phyloP scores from a whole-genome alignment of 495 filamentous ascomycete species.

The Bryoglossum gracile region DNA sequence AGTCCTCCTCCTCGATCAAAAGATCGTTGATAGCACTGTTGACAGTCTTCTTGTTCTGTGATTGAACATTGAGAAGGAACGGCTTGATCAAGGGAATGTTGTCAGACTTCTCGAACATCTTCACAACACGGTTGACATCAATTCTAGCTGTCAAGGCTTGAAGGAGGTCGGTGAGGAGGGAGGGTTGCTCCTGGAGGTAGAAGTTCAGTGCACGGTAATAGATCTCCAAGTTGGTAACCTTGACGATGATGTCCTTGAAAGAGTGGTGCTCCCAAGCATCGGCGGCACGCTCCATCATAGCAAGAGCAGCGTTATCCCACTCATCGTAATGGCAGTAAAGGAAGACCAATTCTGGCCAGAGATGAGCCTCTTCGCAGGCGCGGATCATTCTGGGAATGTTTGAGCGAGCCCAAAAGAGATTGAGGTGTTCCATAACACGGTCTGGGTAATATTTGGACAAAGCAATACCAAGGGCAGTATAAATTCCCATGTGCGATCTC shows the following conservation, averaged over 20 bases:
- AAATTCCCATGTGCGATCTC: constrained; percentile 70
- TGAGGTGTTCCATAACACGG: constrained; percentile 95
- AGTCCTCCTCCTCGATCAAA: constrained; percentile 97
- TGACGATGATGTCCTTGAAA: constrained; percentile 98
- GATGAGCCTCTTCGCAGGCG: constrained; percentile 87
- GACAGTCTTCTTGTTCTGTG: constrained; percentile 95
- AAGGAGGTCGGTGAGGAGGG: constrained; percentile 89
- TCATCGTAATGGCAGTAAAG: constrained; percentile 99
- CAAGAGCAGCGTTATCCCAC: constrained; percentile 95
- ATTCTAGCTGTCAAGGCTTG: constrained; percentile 87
- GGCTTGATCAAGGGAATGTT: constrained; percentile 99
- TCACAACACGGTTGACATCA: constrained; percentile 96
- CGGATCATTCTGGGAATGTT: constrained; percentile 98
- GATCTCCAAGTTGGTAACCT: constrained; percentile 97
- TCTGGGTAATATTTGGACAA: constrained; percentile 96
- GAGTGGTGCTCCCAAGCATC: constrained; percentile 99
- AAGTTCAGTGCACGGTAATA: constrained; percentile 98
- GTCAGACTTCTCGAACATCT: constrained; percentile 97
- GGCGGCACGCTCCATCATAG: constrained; percentile 98
- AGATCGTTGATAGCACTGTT: constrained; percentile 98
- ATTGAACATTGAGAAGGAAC: constrained; percentile 93
- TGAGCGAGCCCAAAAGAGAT: constrained; percentile 97
- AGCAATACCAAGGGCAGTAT: constrained; percentile 91
- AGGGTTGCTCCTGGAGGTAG: constrained; percentile 94
- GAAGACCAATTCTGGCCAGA: constrained; percentile 98